Base-by-base conservation (phyloP, 306 rosid genomes). In the Cicer pinnatifidum region DNA sequence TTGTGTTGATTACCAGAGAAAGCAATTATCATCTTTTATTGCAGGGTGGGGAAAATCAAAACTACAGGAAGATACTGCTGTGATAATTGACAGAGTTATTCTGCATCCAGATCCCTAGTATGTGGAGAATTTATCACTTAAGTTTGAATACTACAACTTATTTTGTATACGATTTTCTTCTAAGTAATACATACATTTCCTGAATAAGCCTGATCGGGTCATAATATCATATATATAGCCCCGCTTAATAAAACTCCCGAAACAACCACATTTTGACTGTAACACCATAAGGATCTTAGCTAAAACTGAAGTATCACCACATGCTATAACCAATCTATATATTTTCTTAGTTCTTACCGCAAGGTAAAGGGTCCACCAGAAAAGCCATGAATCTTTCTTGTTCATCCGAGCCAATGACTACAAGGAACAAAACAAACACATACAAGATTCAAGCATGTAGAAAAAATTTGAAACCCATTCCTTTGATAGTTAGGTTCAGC, bases 301-400 rank as follows among this genome's bases (percentile, higher is more conserved):
- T 11, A 19, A 57, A 78, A 54, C 50, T 23, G 17, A 57, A 13
- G 7, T 9, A 19, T 20, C 53, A 63, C 73, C 11, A 10, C 40
- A 75, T 23, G 65, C 51, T 44, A 46, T 11, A 68, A 63, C 6
- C 11, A 54, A 75, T 50, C 13, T 74, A 75, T 50, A 72, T 43
- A 69, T 33, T 79, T 68, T 61, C 96, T 88, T 86, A 89, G 94
- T 68, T 61, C 97, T 88, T 86, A 89, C 96, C 82, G 96, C 19
- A 35, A 91, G 83, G 82, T 91, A 94, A 79, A 94, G 89, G 63
- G 96, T 87, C 99, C 96, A 91, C 97, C 99, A 94, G 83, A 94
- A 94, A 60, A 94, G 91, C 96, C 97, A 91, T 2, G 99, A 91
- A 83, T 91, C 97, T 62, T 94, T 91, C 84, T 94, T 94, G 89